Percentiles rank a stretch among this genome's conserved stretches.
phyloP scores from a whole-genome alignment of 1,284 basidiomycete species.

The Microbotryomycetes sp. region DNA sequence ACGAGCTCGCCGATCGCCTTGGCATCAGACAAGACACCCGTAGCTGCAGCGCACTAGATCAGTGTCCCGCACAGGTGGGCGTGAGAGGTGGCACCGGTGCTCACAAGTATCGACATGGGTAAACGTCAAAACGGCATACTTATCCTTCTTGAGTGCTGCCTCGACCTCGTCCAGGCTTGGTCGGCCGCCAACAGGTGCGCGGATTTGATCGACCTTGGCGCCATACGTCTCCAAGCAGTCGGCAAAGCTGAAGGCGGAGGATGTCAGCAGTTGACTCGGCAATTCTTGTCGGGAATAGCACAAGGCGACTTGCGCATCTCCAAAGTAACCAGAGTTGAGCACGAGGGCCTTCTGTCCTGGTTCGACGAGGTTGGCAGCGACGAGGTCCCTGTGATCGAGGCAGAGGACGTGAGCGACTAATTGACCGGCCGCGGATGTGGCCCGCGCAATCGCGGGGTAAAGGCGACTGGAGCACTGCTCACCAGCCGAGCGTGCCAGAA shows the following conservation, averaged over 20 bases:
- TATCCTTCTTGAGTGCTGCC: slow-evolving; percentile 65
- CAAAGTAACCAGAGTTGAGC: slow-evolving; percentile 77
- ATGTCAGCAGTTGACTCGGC: background rate
- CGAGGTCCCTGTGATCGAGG: slow-evolving; percentile 54
- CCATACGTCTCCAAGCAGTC: slow-evolving; percentile 74
- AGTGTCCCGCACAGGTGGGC: background rate
- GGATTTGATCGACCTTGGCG: slow-evolving; percentile 78
- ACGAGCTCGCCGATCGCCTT: slow-evolving; percentile 70
- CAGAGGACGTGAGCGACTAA: background rate
- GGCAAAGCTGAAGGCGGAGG: slow-evolving; percentile 17
- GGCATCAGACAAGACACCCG: slow-evolving; percentile 77
- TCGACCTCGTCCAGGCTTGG: slow-evolving; percentile 59
- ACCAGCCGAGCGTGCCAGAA: slow-evolving; percentile 91
- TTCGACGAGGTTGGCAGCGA: slow-evolving; percentile 71
- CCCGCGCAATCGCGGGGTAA: slow-evolving; percentile 9
- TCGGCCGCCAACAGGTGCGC: slow-evolving; percentile 70
- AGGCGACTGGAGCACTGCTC: slow-evolving; percentile 26
- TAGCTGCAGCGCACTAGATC: slow-evolving; percentile 24
- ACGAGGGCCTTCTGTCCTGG: slow-evolving; percentile 73
- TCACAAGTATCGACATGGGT: slow-evolving; percentile 59
- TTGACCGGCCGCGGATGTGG: background rate
- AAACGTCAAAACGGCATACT: slow-evolving; percentile 83
- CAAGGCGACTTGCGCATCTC: slow-evolving; percentile 63
- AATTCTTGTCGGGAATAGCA: slow-evolving; percentile 50
- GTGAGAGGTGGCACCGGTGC: background rate